Percentiles rank a stretch among this genome's conserved stretches.
Evolutionary conservation across 139 green algal genomes (phyloP).

Genomic region (Chlorella sorokiniana): DNA sequence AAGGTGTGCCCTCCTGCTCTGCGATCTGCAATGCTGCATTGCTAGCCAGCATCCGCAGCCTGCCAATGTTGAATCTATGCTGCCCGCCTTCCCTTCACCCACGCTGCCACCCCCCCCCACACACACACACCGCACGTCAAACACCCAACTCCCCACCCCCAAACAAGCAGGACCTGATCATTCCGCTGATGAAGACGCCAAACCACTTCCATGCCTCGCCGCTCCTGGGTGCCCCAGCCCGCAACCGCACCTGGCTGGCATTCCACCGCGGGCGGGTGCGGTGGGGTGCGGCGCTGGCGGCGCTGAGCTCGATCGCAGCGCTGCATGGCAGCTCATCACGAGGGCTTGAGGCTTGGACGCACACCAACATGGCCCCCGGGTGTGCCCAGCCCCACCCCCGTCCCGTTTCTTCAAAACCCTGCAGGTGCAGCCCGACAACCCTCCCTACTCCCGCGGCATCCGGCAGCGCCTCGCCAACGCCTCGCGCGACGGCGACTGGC

Average conservation of each 20-base stretch:
- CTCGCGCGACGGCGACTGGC: conserved; percentile 35
- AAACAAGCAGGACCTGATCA: neutral
- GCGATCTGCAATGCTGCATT: no score
- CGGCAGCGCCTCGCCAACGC: conserved; percentile 27
- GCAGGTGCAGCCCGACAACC: conserved; percentile 3
- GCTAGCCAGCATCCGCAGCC: no score
- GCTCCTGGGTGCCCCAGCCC: neutral
- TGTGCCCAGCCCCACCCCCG: neutral
- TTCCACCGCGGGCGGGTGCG: neutral
- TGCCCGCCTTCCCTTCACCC: no score
- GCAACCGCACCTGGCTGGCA: conserved; percentile 6
- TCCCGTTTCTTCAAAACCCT: neutral
- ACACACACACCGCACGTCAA: no score
- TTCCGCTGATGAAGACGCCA: neutral
- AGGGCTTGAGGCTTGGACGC: no score
- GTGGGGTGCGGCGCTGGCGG: no score
- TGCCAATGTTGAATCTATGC: no score
- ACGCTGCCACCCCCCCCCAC: no score
- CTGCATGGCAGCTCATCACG: no score
- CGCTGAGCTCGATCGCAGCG: no score
- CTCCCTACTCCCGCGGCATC: conserved; percentile 11
- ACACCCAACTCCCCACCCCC: no score
- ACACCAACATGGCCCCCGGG: no score
- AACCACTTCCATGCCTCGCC: neutral
- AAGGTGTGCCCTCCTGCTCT: neutral